phyloP scores from a whole-genome alignment of 768 basidiomycete genomes.

The Rhodotorula babjevae region DNA sequence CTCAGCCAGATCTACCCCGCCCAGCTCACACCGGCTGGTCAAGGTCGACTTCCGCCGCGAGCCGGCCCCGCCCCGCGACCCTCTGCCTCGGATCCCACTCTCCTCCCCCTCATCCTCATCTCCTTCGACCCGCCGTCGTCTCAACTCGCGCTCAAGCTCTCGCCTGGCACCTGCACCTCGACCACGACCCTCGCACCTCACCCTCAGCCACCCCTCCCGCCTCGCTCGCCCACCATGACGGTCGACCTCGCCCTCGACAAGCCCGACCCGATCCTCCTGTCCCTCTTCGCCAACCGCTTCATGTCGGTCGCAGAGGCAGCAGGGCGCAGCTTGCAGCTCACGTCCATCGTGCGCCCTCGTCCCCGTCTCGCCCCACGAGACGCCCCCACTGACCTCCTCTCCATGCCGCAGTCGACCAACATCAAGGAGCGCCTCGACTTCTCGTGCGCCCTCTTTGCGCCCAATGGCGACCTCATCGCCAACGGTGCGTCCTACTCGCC shows the following conservation, averaged over 20 bases:
- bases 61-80: too few species aligned
- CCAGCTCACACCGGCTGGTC: too few species aligned
- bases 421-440: slow-evolving; percentile 95
- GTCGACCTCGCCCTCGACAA: neutral
- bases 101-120: too few species aligned
- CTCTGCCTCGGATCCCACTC: too few species aligned
- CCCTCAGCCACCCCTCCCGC: too few species aligned
- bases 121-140: too few species aligned
- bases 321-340: slow-evolving; percentile 8
- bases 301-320: slow-evolving; percentile 65
- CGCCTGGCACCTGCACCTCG: too few species aligned
- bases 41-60: too few species aligned
- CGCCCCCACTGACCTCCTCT: neutral
- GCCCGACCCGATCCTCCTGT: slow-evolving; percentile 77
- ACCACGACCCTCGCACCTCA: too few species aligned
- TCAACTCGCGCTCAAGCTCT: too few species aligned
- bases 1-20: too few species aligned
- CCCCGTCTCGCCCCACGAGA: neutral
- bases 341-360: neutral
- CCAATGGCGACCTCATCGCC: slow-evolving; percentile 89
- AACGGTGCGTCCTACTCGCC: slow-evolving; percentile 50
- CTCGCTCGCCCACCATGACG: neutral
- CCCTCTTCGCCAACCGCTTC: slow-evolving; percentile 90
- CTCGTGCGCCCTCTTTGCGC: slow-evolving; percentile 88
- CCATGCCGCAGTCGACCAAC: slow-evolving; percentile 61